Evolutionary conservation across 108 stramenopile genomes (phyloP), one percentile per base, ranked within the genome.

Genomic region (Craspedostauros australis): DNA sequence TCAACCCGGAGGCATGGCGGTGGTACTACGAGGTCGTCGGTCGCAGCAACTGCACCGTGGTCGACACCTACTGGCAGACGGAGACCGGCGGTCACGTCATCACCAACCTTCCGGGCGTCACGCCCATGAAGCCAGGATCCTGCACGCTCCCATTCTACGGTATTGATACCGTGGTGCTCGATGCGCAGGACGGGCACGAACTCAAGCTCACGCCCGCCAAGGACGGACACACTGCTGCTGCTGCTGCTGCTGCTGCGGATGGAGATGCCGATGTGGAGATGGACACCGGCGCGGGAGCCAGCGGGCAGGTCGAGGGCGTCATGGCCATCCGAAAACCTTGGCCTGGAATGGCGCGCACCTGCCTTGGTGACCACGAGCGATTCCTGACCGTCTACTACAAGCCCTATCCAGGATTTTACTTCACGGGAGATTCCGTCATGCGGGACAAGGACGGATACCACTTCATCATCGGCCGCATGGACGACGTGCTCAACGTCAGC

Each of bases 21-120:
- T 99, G 98, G 97, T 99, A 97, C 64, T 93, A 86, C 66, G 84
- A 96, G 50, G 77, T 85, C 37, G 92, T 96, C 56, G 98, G 95
- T 24, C 72, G 83, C 28, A 56, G 61, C 30, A 56, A 72, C 20
- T 97, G 96, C 56, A 76, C 95, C 37, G 81, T 97, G 14, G 95
- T 95, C 6, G 98, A 99, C 67, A 99, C 98, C 12, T 99, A 94
- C 66, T 99, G 98, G 98, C 86, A 89, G 76, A 99, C 98, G n/a
- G 98, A 99, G 67, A 99, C 98, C 11, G 98, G 98, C n/a, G 98
- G 96, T 22, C 95, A 96, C 56, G 70, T 99, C 26, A 72, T 91
- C 24, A 91, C 95, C 8, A 96, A 96, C 38, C 67, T 99, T 24
- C 96, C 98, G 11, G 96, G 95, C 5, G 46, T 93, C 27, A 94